Percentiles rank a stretch among this genome's conserved stretches.
phyloP scores from a whole-genome alignment of 2,329 filamentous ascomycete genomes.

The Tricladium varicosporioides region DNA sequence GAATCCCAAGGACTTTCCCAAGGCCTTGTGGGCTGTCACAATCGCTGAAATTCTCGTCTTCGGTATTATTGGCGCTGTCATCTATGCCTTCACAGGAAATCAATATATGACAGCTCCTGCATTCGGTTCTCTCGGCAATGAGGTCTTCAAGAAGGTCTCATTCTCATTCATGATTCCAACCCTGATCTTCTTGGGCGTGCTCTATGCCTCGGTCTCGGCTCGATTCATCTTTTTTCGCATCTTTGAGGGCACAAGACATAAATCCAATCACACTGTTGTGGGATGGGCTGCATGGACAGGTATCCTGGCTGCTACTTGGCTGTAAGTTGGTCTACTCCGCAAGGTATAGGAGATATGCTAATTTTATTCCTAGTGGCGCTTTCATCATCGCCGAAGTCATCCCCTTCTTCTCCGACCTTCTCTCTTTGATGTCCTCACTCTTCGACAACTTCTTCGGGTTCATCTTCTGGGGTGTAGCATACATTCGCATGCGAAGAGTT shows the following conservation, averaged over 20 bases:
- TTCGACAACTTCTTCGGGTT: conserved; percentile 95
- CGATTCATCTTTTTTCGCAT: conserved; percentile 91
- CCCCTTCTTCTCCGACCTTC: conserved; percentile 76
- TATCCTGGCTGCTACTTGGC: conserved; percentile 74
- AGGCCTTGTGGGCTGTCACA: conserved; percentile 87
- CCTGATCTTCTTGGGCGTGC: conserved; percentile 83
- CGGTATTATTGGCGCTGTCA: conserved; percentile 73
- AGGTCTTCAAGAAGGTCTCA: conserved; percentile 77
- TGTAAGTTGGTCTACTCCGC: conserved; percentile 54
- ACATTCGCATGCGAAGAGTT: conserved; percentile 70
- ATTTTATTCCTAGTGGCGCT: conserved; percentile 40
- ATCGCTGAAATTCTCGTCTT: conserved; percentile 86
- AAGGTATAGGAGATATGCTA: background rate
- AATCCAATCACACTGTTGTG: conserved; percentile 74
- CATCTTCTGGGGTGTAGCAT: conserved; percentile 89
- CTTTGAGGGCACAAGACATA: conserved; percentile 76
- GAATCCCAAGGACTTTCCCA: conserved; percentile 78
- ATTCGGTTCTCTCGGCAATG: conserved; percentile 76
- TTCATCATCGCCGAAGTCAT: conserved; percentile 93
- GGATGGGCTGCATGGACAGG: conserved; percentile 78
- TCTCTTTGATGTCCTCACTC: conserved; percentile 79
- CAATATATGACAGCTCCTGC: conserved; percentile 87
- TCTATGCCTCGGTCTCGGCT: conserved; percentile 87
- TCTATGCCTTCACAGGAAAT: conserved; percentile 85
- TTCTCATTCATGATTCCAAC: conserved; percentile 97